Evolutionary conservation across 2,329 filamentous ascomycete species (phyloP), one percentile per base, ranked within the genome.

Genomic region (Aspergillus pseudonomiae): DNA sequence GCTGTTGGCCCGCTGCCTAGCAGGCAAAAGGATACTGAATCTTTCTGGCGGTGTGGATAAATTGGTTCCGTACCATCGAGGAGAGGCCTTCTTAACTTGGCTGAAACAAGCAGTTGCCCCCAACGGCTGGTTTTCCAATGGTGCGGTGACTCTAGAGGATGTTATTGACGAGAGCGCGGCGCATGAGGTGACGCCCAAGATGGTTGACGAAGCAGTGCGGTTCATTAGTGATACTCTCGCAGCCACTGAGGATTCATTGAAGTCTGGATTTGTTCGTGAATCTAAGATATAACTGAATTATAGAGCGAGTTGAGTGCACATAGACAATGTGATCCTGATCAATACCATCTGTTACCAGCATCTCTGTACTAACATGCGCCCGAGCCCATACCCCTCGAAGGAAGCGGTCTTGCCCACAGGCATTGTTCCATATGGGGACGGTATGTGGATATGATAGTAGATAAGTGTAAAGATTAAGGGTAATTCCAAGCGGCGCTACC

Each of bases 21-120:
- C 73, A 3, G 85, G 85, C 0, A 88, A 87, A 73, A 80, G 78
- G 50, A 82, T 88, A 26, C 67, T 88, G 52, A 83, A 82, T 65
- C 64, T 88, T 28, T 81, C 82, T 28, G 86, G 86, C 21, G 84
- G 81, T 1, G 77, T 78, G 1, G 88, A 90, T 70, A 87, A 87
- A 65, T 74, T 90, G 19, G 88, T 90, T 16, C 86, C 86, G 6
- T 87, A 88, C 69, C 78, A 79, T 11, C 82, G 83, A 7, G 83
- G 84, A 16, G 82, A 87, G 68, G 79, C 82, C 0, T 88, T 89
- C 68, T 67, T 89, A 45, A 75, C 77, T 0, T 86, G 84, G 78
- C 76, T 89, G 66, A 88, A 88, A 73, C 76, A 78, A 43, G 75
- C 75, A 2, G 71, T 79, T 64, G 71, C 69, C 0, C 73, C 77